These are phyloP conservation scores for Stemphylium vesicarium DNA, from an alignment of 2,329 filamentous ascomycete genomes.

Conservation along the genomic window DNA sequence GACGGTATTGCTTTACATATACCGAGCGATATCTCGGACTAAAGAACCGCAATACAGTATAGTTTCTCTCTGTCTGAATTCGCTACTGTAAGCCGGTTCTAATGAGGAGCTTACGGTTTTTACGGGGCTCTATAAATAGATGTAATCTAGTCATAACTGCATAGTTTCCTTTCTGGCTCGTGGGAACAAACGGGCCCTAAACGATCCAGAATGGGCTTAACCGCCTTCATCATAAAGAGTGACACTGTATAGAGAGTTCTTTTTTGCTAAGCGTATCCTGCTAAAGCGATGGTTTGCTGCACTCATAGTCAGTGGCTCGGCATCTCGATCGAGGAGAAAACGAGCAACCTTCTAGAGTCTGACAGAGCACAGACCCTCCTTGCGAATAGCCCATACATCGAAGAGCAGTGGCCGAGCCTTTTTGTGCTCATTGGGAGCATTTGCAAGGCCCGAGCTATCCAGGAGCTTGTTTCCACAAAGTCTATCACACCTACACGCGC, in stretches of 20 bases:
- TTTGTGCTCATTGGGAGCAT: slow-evolving; percentile 2
- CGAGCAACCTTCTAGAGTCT: slow-evolving; percentile 1
- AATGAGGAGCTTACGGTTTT: neutral
- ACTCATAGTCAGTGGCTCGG: slow-evolving; percentile 4
- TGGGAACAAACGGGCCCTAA: slow-evolving; percentile 2
- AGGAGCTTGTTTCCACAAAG: neutral
- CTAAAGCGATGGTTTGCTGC: slow-evolving; percentile 6
- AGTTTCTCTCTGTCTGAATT: neutral
- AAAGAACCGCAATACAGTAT: neutral
- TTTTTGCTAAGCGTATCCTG: neutral
- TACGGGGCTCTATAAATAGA: slow-evolving; percentile 3
- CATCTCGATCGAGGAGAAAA: slow-evolving; percentile 3
- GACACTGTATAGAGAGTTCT: neutral
- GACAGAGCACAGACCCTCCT: slow-evolving; percentile 3
- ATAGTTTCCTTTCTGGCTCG: slow-evolving; percentile 4
- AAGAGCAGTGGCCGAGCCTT: slow-evolving; percentile 1
- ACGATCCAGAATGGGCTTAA: slow-evolving; percentile 1
- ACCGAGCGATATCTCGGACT: neutral
- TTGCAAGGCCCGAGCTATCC: slow-evolving; percentile 2
- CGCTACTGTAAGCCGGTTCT: neutral
- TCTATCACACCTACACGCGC: neutral
- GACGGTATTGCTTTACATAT: neutral
- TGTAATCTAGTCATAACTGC: slow-evolving; percentile 2
- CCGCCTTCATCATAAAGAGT: neutral
- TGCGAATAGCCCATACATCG: neutral